A percentile compares a stretch with the other conserved stretches of the same genome.
phyloP scores from a whole-genome alignment of 371 early-diverging fungal genomes.

The Funneliformis caledonium region DNA sequence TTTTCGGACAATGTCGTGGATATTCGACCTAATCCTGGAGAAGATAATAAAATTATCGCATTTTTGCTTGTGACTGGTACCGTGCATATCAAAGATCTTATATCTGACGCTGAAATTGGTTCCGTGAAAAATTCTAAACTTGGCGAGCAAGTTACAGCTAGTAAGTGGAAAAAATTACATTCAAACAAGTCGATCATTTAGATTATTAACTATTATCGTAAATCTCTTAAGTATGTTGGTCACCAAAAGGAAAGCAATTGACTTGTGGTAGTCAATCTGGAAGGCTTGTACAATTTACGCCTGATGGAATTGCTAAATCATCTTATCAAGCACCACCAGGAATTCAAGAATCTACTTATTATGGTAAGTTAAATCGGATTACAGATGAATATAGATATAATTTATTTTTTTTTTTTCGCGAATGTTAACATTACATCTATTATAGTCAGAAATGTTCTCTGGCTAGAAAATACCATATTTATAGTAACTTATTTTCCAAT shows the following conservation, averaged over 20 bases:
- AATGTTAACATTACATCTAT: neutral
- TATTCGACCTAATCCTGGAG: constrained; percentile 36
- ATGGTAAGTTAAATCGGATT: constrained; percentile 7
- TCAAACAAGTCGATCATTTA: neutral
- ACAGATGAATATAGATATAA: no score
- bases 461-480: constrained; percentile 33
- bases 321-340: constrained; percentile 4
- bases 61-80: constrained; percentile 9
- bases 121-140: neutral
- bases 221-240: constrained; percentile 53
- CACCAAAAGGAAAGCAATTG: constrained; percentile 61
- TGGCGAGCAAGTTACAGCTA: constrained; percentile 30
- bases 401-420: neutral
- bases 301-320: constrained; percentile 40
- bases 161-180: constrained; percentile 8
- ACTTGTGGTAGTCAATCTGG: constrained; percentile 54
- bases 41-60: constrained; percentile 4
- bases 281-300: constrained; percentile 48
- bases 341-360: neutral
- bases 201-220: neutral
- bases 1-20: constrained; percentile 20
- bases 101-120: neutral
- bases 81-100: constrained; percentile 17
- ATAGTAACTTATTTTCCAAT: constrained; percentile 36
- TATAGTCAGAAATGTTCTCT: constrained; percentile 32